Conservation (phyloP, 176 grass and related monocot genomes). For the Poa annua region DNA sequence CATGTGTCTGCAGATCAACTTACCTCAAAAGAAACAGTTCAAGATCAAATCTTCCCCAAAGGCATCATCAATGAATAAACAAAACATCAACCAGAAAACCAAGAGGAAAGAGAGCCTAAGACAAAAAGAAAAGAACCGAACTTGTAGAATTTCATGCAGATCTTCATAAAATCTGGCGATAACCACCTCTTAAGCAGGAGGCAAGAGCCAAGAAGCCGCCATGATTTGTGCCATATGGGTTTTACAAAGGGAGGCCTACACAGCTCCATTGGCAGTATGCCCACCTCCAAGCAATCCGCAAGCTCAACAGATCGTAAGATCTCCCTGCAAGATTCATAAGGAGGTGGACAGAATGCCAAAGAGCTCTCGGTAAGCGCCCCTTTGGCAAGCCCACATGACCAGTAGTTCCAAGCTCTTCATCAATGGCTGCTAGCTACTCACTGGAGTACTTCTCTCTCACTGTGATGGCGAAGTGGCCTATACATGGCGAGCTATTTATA, state of each 20-base stretch:
- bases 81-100: constrained; percentile 16
- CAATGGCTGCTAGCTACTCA: neutral
- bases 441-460: neutral
- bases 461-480: neutral
- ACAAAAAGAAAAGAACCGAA: constrained; percentile 1
- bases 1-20: constrained; percentile 4
- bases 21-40: constrained; percentile 17
- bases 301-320: constrained; percentile 1
- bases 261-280: constrained; percentile 90
- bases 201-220: neutral
- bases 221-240: constrained; percentile 52
- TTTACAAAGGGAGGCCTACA: constrained; percentile 86
- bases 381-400: constrained; percentile 70
- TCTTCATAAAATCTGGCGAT: constrained; percentile 29
- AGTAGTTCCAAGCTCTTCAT: neutral
- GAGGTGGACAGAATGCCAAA: constrained; percentile 92
- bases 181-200: neutral
- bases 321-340: constrained; percentile 32
- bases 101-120: constrained; percentile 9
- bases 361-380: constrained; percentile 59
- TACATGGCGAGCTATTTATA: constrained; percentile 54
- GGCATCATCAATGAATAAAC: constrained; percentile 38
- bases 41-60: constrained; percentile 16
- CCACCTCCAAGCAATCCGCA: constrained; percentile 60
- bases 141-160: constrained; percentile 35